Percentiles rank a stretch among this genome's conserved stretches.
Evolutionary conservation across 768 basidiomycete genomes (phyloP).

Genomic region (Favolaschia claudopus): DNA sequence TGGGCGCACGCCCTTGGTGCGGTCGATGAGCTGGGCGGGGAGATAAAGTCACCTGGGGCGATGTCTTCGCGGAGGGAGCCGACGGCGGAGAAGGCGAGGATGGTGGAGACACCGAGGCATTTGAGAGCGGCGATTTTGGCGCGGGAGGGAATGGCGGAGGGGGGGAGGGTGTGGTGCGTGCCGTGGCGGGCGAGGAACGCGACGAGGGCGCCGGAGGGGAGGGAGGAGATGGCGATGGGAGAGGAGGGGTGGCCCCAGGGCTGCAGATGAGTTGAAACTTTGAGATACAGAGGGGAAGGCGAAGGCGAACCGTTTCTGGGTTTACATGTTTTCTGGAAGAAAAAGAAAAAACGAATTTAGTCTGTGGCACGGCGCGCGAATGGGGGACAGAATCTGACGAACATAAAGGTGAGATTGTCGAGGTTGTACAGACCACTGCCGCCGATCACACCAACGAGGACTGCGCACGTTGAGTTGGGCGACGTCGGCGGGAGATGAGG

Average conservation of each 20-base stretch:
- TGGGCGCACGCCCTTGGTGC: conserved; percentile 91
- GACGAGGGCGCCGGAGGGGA: conserved; percentile 79
- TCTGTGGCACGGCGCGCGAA: not conserved
- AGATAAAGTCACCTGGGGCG: conserved; percentile 88
- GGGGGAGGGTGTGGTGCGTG: conserved; percentile 74
- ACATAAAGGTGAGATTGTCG: conserved; percentile 90
- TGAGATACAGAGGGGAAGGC: not conserved
- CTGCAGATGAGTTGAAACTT: conserved; percentile 44
- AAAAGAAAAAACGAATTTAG: not conserved
- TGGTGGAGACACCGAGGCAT: conserved; percentile 84
- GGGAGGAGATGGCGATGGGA: conserved; percentile 85
- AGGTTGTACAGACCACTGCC: conserved; percentile 93
- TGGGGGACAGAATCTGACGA: conserved; percentile 39
- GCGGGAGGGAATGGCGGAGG: conserved; percentile 81
- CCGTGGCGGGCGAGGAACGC: conserved; percentile 96
- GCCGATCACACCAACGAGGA: conserved; percentile 88
- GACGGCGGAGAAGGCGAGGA: conserved; percentile 95
- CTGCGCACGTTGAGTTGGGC: no score
- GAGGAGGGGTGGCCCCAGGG: conserved; percentile 95
- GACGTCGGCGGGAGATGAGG: no score
- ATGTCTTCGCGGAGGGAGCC: conserved; percentile 95
- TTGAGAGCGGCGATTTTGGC: conserved; percentile 98
- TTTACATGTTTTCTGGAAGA: conserved; percentile 70
- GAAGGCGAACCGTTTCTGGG: conserved; percentile 74
- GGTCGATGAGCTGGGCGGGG: conserved; percentile 93